Evolutionary conservation across 768 basidiomycete species (phyloP).

Genomic region (Russula emetica): DNA sequence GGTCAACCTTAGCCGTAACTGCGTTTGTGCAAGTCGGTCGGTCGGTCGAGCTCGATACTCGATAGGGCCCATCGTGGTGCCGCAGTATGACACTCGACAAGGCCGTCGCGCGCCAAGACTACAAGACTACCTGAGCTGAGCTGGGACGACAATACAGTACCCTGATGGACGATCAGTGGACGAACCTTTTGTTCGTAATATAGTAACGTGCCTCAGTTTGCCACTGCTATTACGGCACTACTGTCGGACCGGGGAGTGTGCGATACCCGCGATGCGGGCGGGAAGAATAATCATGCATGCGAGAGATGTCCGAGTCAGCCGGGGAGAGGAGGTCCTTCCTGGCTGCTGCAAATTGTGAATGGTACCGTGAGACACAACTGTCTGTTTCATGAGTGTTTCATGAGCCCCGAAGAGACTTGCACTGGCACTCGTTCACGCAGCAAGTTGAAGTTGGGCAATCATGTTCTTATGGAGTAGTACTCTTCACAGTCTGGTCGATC

Average conservation of each 20-base stretch:
- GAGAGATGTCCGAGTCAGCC: background rate
- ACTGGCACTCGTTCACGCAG: background rate
- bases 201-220: background rate
- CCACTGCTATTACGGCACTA: background rate
- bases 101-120: no score
- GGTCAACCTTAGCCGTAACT: no score
- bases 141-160: no score
- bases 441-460: background rate
- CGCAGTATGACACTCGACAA: no score
- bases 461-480: background rate
- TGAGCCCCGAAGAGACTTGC: background rate
- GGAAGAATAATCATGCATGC: background rate
- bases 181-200: background rate
- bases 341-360: background rate
- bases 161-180: background rate
- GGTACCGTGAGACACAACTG: background rate
- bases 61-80: no score
- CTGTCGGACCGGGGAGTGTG: background rate
- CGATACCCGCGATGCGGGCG: background rate
- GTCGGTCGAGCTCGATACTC: no score
- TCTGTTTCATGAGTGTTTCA: background rate
- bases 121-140: no score
- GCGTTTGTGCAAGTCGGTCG: no score
- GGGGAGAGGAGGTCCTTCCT: background rate
- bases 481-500: background rate